Evolutionary conservation across 2,329 filamentous ascomycete species (phyloP).

Genomic region (Cordyceps militaris): DNA sequence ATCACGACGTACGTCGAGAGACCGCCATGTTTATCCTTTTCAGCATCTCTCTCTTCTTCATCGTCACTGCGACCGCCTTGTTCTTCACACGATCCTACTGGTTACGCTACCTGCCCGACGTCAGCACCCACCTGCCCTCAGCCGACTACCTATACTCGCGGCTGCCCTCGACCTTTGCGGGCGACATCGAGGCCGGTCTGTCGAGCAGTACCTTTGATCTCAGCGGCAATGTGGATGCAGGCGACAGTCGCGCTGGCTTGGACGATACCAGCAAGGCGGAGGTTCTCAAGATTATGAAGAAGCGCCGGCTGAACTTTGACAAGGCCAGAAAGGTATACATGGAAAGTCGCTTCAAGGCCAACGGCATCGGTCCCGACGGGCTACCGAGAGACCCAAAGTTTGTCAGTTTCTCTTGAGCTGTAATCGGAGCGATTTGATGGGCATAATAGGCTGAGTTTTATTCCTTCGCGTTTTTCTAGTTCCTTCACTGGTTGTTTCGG

Average conservation of each 20-base stretch:
- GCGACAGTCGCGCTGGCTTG: slow-evolving; percentile 72
- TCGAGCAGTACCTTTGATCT: slow-evolving; percentile 80
- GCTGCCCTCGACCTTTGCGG: slow-evolving; percentile 69
- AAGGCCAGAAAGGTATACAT: slow-evolving; percentile 82
- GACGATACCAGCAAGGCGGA: slow-evolving; percentile 75
- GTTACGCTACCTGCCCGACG: slow-evolving; percentile 61
- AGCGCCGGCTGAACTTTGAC: slow-evolving; percentile 74
- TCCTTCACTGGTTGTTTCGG: slow-evolving; percentile 15
- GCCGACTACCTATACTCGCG: slow-evolving; percentile 65
- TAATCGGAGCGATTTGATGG: neutral
- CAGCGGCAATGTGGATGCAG: slow-evolving; percentile 66
- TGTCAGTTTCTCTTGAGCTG: slow-evolving; percentile 63
- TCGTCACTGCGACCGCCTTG: slow-evolving; percentile 65
- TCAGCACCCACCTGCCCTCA: slow-evolving; percentile 38
- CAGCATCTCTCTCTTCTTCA: slow-evolving; percentile 62
- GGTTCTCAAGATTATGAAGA: slow-evolving; percentile 87
- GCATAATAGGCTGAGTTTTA: neutral
- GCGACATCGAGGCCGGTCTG: slow-evolving; percentile 82
- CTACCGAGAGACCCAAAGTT: slow-evolving; percentile 88
- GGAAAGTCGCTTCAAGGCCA: slow-evolving; percentile 76
- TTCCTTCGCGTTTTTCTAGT: neutral
- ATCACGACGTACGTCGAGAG: neutral
- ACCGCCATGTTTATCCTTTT: slow-evolving; percentile 75
- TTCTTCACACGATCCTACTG: slow-evolving; percentile 77
- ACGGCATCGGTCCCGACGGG: slow-evolving; percentile 84